phyloP scores from a whole-genome alignment of 2,329 filamentous ascomycete species.

The Aspergillus unguis region DNA sequence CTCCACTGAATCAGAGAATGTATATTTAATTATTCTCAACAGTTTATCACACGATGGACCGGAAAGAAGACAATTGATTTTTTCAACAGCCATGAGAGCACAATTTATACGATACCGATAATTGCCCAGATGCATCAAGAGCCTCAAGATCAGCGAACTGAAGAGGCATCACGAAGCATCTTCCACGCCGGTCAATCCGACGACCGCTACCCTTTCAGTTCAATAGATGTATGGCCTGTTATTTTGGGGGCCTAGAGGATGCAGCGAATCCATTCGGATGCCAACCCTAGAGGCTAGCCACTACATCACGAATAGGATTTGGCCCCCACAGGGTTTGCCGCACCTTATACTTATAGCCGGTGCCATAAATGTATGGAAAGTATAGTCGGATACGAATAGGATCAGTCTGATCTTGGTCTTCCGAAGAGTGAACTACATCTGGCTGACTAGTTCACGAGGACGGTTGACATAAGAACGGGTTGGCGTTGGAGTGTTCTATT shows the following conservation, averaged over 20 bases:
- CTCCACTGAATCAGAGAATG: no score
- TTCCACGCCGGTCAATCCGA: background rate
- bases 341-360: background rate
- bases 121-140: background rate
- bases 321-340: constrained; percentile 7
- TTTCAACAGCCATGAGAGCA: background rate
- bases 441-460: constrained; percentile 6
- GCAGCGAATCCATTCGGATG: background rate
- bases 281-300: background rate
- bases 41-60: no score
- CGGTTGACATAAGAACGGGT: constrained; percentile 1
- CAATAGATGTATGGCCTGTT: background rate
- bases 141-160: background rate
- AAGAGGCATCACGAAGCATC: background rate
- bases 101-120: background rate
- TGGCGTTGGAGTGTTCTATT: constrained; percentile 9
- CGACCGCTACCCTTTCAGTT: background rate
- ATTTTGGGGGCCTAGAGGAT: constrained; percentile 4
- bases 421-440: constrained; percentile 1
- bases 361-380: background rate
- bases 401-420: background rate
- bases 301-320: background rate
- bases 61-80: no score
- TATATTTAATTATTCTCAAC: no score
- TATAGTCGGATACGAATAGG: constrained; percentile 3